phyloP scores from a whole-genome alignment of 1,284 basidiomycete genomes.

The Pseudozyma sp. region DNA sequence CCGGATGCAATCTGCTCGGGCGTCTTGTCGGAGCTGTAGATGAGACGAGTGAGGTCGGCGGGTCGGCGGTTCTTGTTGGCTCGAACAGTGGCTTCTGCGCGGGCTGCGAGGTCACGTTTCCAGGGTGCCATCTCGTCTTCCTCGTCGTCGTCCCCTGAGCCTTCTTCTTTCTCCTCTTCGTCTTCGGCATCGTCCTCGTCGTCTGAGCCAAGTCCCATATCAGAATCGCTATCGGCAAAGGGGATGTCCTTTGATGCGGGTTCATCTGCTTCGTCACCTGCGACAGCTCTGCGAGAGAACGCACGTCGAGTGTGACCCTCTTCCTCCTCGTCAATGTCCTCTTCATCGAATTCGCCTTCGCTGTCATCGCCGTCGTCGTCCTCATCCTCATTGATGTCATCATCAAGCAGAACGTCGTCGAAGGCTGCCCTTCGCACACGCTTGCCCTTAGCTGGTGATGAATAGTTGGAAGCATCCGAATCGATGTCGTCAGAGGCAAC shows the following conservation, averaged over 20 bases:
- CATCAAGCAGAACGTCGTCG: slow-evolving; percentile 63
- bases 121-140: slow-evolving; percentile 74
- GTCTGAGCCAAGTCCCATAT: slow-evolving; percentile 57
- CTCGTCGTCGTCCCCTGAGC: slow-evolving; percentile 18
- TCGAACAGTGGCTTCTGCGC: slow-evolving; percentile 74
- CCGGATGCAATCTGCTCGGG: slow-evolving; percentile 79
- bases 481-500: slow-evolving; percentile 6
- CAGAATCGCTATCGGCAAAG: slow-evolving; percentile 68
- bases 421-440: slow-evolving; percentile 60
- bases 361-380: slow-evolving; percentile 59
- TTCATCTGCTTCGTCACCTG: slow-evolving; percentile 36
- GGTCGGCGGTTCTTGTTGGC: slow-evolving; percentile 50
- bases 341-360: slow-evolving; percentile 55
- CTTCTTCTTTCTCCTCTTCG: slow-evolving; percentile 13
- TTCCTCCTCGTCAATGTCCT: slow-evolving; percentile 44
- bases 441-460: slow-evolving; percentile 25
- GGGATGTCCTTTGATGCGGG: slow-evolving; percentile 54
- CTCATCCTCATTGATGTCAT: slow-evolving; percentile 66
- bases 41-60: slow-evolving; percentile 85
- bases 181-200: slow-evolving; percentile 58
- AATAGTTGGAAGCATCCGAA: slow-evolving; percentile 11
- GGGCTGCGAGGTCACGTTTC: slow-evolving; percentile 80
- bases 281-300: slow-evolving; percentile 30
- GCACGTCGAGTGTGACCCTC: slow-evolving; percentile 23
- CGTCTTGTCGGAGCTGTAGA: slow-evolving; percentile 80